Evolutionary conservation across 208 protist genomes (phyloP).

Genomic region (Leptomonas seymouri): DNA sequence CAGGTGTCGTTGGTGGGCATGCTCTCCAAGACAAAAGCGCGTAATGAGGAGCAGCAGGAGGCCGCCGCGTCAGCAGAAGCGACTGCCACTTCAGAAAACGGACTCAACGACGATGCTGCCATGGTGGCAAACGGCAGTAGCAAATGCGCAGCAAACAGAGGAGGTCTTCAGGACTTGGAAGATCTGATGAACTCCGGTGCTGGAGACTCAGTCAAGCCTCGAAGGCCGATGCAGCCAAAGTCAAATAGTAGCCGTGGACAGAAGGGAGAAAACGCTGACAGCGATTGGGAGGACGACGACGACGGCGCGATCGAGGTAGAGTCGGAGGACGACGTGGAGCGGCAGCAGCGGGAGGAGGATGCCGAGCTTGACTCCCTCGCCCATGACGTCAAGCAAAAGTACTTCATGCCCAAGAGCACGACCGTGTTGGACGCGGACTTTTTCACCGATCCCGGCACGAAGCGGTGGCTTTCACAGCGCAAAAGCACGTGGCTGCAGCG

Average conservation of each 20-base stretch:
- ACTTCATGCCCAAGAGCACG: conserved; percentile 74
- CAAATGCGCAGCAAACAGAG: background rate
- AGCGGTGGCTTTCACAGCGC: conserved; percentile 57
- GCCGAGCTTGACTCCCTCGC: conserved; percentile 45
- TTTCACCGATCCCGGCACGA: conserved; percentile 49
- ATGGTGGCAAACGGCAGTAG: background rate
- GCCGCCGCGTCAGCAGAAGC: background rate
- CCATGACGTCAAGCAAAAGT: conserved; percentile 47
- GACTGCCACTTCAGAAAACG: background rate
- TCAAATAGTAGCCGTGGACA: background rate
- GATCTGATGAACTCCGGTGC: conserved; percentile 38
- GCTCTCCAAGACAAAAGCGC: conserved; percentile 37
- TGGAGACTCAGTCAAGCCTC: background rate
- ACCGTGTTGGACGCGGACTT: conserved; percentile 73
- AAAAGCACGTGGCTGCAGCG: conserved; percentile 74
- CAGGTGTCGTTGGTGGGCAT: conserved; percentile 71
- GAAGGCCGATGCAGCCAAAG: background rate
- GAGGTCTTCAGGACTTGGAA: conserved; percentile 56
- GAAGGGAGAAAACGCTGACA: conserved; percentile 17
- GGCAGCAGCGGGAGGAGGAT: conserved; percentile 54
- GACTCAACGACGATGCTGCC: background rate
- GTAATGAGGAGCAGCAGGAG: conserved; percentile 7
- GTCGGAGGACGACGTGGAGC: conserved; percentile 57
- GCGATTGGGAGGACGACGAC: conserved; percentile 42
- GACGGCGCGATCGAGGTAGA: conserved; percentile 34